Evolutionary conservation across 2,329 filamentous ascomycete genomes (phyloP).

Genomic region (Didymella lethalis): DNA sequence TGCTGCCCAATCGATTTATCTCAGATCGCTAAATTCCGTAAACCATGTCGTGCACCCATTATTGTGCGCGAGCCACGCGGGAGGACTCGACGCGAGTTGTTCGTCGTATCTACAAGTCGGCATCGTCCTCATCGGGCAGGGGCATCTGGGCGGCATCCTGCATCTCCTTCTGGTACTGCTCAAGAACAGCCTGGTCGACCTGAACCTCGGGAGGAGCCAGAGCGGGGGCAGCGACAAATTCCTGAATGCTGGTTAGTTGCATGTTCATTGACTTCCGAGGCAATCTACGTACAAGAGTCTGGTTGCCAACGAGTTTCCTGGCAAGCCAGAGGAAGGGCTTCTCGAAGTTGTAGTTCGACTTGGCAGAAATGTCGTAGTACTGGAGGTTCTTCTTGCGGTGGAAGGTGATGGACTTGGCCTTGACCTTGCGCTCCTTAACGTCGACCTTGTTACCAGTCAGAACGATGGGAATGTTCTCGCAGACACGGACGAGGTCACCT

Average conservation of each 20-base stretch:
- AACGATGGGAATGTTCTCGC: conserved; percentile 98
- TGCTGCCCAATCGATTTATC: conserved; percentile 28
- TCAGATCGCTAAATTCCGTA: conserved; percentile 36
- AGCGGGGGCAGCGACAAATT: conserved; percentile 95
- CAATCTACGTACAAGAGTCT: conserved; percentile 70
- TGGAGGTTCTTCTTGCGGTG: conserved; percentile 99
- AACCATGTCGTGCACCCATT: conserved; percentile 42
- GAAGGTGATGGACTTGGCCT: conserved; percentile 99
- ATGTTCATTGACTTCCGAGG: conserved; percentile 20
- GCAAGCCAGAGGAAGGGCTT: conserved; percentile 99
- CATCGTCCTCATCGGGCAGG: conserved; percentile 93
- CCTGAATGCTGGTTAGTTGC: conserved; percentile 60
- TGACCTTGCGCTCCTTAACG: conserved; percentile 99
- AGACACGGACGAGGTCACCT: conserved; percentile 98
- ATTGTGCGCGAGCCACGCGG: conserved; percentile 29
- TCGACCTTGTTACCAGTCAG: conserved; percentile 99
- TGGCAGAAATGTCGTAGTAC: conserved; percentile 99
- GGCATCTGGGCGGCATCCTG: conserved; percentile 78
- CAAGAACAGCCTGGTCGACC: conserved; percentile 84
- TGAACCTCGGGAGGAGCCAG: conserved; percentile 91
- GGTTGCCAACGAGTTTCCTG: conserved; percentile 96
- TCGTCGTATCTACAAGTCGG: conserved; percentile 61
- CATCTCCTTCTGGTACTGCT: conserved; percentile 90
- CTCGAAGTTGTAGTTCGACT: conserved; percentile 99
- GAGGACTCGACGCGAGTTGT: conserved; percentile 32